Base-by-base conservation (phyloP, 441 rosid species). In the Pelargonium fulgidum region DNA sequence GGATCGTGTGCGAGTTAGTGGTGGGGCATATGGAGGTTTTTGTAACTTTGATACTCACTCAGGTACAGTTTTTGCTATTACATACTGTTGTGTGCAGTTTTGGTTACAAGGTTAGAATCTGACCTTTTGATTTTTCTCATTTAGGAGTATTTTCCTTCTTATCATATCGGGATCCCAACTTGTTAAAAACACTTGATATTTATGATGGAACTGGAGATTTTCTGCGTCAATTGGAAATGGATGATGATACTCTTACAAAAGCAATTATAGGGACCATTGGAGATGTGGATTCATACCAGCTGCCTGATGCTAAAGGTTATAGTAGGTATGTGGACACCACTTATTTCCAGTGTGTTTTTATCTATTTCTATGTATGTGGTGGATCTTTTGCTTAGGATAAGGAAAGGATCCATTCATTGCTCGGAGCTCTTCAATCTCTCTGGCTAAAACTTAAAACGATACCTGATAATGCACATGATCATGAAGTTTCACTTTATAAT, bases 301-400 rank as follows among this genome's bases (percentile, higher is more conserved):
- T 93, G 33, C 96, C 99, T 22, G 99, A 91, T 86, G 97, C 99
- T 69, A 93, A 91, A 82, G 99, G 99, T 79, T 93, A 89, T 65
- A 91, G 89, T 69, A 88, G 96, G 99, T 91, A 85, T 36, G 80
- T 65, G 67, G 13, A 59, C 20, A 50, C 3, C 3, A 56, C 42
- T 62, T 72, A 65, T 56, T 63, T 69, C 63, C 71, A 12, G 45
- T 26, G 45, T 26, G 42, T 9, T 63, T 3, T 44, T 36, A 7
- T 54, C 13, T 17, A 54, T 36, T 24, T 36, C 52, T 65, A 66
- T 50, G 24, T 33, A 66, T 48, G 26, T 33, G 44, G 11, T 20
- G 13, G 36, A 39, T 12, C 56, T 10, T 42, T 50, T 42, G 41
- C 12, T 19, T 67, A 44, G 36, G 19, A 39, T 50, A 19, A 24